phyloP scores from a whole-genome alignment of 345 rosid genomes.

The Balakata baccata region DNA sequence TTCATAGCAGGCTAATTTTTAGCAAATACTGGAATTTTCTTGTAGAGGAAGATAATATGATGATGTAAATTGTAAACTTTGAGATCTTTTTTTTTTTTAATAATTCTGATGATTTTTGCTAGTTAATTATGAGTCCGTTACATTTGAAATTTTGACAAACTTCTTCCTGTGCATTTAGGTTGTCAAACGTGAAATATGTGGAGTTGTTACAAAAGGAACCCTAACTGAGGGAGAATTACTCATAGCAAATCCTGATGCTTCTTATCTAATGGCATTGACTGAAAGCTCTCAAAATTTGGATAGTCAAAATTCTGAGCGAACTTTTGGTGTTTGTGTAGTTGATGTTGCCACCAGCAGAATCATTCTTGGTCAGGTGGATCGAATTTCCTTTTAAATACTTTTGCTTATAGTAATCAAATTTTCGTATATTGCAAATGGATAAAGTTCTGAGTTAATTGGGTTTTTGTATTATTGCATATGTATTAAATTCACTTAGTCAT shows the following conservation, averaged over 20 bases:
- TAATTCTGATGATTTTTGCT: not conserved
- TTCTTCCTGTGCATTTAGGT: conserved; percentile 52
- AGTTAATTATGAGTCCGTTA: not conserved
- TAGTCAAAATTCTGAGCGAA: conserved; percentile 38
- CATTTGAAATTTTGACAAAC: conserved; percentile 18
- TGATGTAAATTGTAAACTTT: not conserved
- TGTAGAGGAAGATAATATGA: not conserved
- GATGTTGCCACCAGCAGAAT: conserved; percentile 89
- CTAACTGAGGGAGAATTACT: conserved; percentile 87
- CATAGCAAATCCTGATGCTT: conserved; percentile 82
- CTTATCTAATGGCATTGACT: conserved; percentile 79
- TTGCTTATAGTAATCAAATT: not conserved
- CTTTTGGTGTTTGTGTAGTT: conserved; percentile 76
- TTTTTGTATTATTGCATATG: not conserved
- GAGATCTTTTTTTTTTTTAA: too few relatives aligned
- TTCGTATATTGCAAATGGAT: not conserved
- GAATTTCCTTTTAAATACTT: conserved; percentile 7
- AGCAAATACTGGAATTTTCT: not conserved
- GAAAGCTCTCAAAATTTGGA: conserved; percentile 43
- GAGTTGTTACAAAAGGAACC: conserved; percentile 86
- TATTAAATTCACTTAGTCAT: not conserved
- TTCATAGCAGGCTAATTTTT: not conserved
- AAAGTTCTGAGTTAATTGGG: not conserved
- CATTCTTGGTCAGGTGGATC: conserved; percentile 76
- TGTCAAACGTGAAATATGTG: conserved; percentile 96